Base-by-base conservation (phyloP, 176 grass and related monocot species). In the Typha latifolia region DNA sequence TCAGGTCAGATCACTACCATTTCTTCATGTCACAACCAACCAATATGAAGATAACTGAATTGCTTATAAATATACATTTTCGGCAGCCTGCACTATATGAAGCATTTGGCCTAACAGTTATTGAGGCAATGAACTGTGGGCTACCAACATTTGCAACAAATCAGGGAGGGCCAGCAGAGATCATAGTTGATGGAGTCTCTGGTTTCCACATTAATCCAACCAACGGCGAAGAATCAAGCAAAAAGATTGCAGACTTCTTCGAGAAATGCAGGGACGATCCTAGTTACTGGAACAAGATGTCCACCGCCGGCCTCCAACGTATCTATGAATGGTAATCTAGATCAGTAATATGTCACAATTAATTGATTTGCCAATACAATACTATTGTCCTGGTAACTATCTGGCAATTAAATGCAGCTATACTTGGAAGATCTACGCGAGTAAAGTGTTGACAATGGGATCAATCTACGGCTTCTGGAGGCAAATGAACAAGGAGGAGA, bases 361-460 rank as follows among this genome's bases (percentile, higher is more conserved):
- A 43, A 43, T 1, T 10, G 6, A 43, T 43, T 43, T 43, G 37
- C 37, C 37, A 43, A 8, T 9, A 43, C 37, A 43, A 8, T 9
- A 43, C 37, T 43, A 43, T 10, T 10, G 9, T 10, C 1, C 37
- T 43, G 5, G 9, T 43, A 43, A 43, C 7, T 43, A 10, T 43
- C 6, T 43, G 37, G 10, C 5, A 43, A 9, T 43, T 10, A 43
- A 0, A 6, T 48, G 62, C 79, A 99, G 94, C 67, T 99, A 99
- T 73, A 99, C 94, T 27, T 99, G 94, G 94, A 92, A 99, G 79
- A 99, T 99, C 15, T 99, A 99, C 13, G 94, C 94, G 4, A 85
- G 69, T 52, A 93, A 67, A 67, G 86, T 90, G 37, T 64, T 99
- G 55, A 90, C 90, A 49, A 93, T 99, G 94, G 89, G 85, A 32